These are phyloP conservation scores for Rubroshorea leprosula DNA, from an alignment of 345 rosid species.

Conservation along the genomic window DNA sequence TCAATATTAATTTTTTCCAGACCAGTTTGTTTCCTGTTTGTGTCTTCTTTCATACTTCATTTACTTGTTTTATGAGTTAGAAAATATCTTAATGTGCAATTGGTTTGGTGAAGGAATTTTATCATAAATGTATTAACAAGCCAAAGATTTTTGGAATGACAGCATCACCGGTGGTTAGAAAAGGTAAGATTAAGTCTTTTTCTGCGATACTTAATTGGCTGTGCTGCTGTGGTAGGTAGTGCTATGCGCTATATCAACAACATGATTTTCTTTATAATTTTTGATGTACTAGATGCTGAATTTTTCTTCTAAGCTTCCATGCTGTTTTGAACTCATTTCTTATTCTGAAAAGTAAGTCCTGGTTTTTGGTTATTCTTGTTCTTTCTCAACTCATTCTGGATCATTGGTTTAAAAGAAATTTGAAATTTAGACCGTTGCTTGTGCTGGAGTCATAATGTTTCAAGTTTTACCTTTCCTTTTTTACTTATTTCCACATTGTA, in stretches of 20 bases:
- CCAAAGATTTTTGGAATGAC: constrained; percentile 93
- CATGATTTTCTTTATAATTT: no score
- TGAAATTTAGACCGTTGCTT: no score
- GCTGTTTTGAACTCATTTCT: no score
- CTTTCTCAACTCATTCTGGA: background rate
- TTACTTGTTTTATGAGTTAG: background rate
- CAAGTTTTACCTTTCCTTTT: no score
- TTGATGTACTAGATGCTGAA: no score
- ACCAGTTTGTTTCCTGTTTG: background rate
- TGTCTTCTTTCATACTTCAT: background rate
- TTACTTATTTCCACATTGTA: no score
- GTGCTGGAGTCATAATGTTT: no score
- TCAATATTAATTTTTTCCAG: constrained; percentile 19
- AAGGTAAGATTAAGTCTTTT: constrained; percentile 42
- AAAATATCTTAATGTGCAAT: background rate
- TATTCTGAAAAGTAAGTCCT: no score
- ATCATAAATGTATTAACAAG: constrained; percentile 45
- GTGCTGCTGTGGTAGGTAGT: no score
- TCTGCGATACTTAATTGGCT: no score
- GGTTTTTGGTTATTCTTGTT: background rate
- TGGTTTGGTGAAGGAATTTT: constrained; percentile 61
- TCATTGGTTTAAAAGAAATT: background rate
- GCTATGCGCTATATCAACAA: no score
- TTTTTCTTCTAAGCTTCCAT: no score
- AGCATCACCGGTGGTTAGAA: constrained; percentile 52